Evolutionary conservation across 140 eudicot species (phyloP).

Genomic region (Bidens hawaiensis): DNA sequence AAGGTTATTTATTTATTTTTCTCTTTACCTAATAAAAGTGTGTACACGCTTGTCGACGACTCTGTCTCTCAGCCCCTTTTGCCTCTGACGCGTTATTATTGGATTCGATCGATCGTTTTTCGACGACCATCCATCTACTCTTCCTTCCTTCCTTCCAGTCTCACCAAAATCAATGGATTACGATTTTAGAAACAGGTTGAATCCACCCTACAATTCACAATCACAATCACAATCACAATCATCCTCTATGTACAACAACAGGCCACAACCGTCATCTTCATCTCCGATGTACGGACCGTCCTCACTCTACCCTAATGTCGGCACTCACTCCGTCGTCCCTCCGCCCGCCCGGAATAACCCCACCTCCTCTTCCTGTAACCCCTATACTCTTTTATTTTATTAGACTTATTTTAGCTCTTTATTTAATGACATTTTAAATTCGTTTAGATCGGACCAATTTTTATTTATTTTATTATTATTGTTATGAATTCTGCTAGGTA

Average conservation of each 20-base stretch:
- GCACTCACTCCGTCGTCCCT: conserved; percentile 39
- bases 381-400: no score
- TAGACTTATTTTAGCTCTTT: neutral
- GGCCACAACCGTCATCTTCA: neutral
- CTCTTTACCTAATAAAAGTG: no score
- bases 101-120: no score
- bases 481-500: conserved; percentile 1
- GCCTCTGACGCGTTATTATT: no score
- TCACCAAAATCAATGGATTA: conserved; percentile 49
- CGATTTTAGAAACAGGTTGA: conserved; percentile 66
- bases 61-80: no score
- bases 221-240: no score
- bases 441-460: conserved; percentile 8
- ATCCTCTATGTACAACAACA: no score
- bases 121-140: no score
- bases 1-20: no score
- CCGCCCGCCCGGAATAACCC: conserved; percentile 35
- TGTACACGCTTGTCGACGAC: no score
- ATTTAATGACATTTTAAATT: neutral
- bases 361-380: conserved; percentile 51
- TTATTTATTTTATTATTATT: no score
- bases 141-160: conserved; percentile 9
- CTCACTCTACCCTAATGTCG: conserved; percentile 59
- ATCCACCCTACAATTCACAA: conserved; percentile 44
- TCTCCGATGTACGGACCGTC: conserved; percentile 49